Conservation (phyloP, 768 basidiomycete genomes). For the Leccinum truebloodii region DNA sequence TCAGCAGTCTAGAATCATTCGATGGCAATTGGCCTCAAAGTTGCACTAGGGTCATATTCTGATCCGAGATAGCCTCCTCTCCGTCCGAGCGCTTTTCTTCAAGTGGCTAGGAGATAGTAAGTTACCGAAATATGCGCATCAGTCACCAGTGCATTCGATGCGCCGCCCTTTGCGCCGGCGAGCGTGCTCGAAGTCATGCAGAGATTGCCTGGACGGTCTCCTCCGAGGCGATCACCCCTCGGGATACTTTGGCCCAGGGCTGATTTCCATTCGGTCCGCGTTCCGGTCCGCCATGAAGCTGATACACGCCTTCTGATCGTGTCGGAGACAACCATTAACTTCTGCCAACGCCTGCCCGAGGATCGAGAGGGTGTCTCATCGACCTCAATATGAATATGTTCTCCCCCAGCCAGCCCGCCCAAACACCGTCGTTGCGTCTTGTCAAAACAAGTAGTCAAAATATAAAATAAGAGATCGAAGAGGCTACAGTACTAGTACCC, state of each 20-base stretch:
- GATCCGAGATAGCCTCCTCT: not conserved
- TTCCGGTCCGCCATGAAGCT: not conserved
- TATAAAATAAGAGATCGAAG: not conserved
- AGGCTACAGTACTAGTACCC: too few relatives aligned
- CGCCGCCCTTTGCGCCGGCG: not conserved
- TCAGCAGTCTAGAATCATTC: not conserved
- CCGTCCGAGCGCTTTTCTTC: not conserved
- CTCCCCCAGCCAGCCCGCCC: not conserved
- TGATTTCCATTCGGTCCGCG: not conserved
- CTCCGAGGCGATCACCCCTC: not conserved
- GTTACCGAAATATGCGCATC: not conserved
- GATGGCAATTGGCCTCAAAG: not conserved
- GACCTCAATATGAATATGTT: conserved; percentile 1
- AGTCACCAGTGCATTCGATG: not conserved
- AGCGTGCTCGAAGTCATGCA: not conserved
- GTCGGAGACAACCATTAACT: not conserved
- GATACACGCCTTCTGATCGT: not conserved
- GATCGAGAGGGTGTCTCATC: not conserved
- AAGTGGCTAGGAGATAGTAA: not conserved
- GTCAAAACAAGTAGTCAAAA: not conserved
- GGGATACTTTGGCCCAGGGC: not conserved
- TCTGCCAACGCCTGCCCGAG: not conserved
- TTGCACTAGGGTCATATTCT: not conserved
- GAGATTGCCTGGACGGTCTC: not conserved
- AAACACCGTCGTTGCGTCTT: not conserved